phyloP scores from a whole-genome alignment of 2,329 filamentous ascomycete species.

The Neofusicoccum parvum region DNA sequence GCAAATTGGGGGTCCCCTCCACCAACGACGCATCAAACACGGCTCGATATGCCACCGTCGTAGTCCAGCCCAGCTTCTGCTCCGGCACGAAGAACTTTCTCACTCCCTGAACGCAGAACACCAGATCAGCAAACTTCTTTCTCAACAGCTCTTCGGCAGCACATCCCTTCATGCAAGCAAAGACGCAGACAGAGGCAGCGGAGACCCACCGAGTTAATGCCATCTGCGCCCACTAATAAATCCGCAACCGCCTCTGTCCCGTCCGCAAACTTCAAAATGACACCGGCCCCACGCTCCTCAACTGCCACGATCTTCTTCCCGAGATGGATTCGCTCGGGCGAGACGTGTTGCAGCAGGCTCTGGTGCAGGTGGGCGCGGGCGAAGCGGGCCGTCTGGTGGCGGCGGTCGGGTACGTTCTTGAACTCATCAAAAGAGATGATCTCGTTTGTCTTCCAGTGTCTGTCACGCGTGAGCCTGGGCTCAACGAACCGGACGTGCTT shows the following conservation, averaged over 20 bases:
- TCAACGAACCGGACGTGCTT: not conserved
- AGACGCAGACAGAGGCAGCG: not conserved
- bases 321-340: slow-evolving; percentile 35
- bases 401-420: slow-evolving; percentile 32
- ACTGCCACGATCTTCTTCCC: slow-evolving; percentile 31
- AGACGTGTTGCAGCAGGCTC: slow-evolving; percentile 35
- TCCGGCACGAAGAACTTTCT: slow-evolving; percentile 13
- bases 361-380: slow-evolving; percentile 41
- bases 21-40: slow-evolving; percentile 40
- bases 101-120: not conserved
- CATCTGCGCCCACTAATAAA: slow-evolving; percentile 40
- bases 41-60: slow-evolving; percentile 41
- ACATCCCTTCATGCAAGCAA: not conserved
- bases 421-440: slow-evolving; percentile 37
- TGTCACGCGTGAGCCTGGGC: not conserved
- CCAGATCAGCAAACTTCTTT: slow-evolving; percentile 29
- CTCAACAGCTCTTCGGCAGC: not conserved
- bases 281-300: slow-evolving; percentile 20
- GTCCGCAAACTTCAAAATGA: slow-evolving; percentile 35
- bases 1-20: slow-evolving; percentile 34
- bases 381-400: slow-evolving; percentile 40
- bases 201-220: slow-evolving; percentile 39
- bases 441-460: slow-evolving; percentile 43
- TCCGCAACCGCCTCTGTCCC: slow-evolving; percentile 32
- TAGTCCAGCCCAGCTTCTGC: slow-evolving; percentile 33